Percentiles rank a stretch among this genome's conserved stretches.
phyloP scores from a whole-genome alignment of 139 green algal genomes.

The Nannochloris sp. region DNA sequence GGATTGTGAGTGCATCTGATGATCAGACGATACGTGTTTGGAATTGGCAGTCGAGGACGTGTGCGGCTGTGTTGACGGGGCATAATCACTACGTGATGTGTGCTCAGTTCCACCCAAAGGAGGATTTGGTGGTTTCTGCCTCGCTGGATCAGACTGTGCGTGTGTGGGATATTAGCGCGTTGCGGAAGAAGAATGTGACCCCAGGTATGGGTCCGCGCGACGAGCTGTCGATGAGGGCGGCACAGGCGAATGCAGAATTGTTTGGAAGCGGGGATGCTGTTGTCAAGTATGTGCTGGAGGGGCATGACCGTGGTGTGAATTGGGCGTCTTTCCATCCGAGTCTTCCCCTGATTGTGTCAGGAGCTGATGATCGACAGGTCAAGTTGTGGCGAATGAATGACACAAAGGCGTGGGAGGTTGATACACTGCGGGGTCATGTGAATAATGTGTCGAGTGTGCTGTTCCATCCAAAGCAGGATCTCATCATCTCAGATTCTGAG shows the following conservation, averaged over 20 bases:
- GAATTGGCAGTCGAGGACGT: constrained; percentile 97
- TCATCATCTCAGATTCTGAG: constrained; percentile 97
- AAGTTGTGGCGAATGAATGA: constrained; percentile 99
- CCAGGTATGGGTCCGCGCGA: constrained; percentile 20
- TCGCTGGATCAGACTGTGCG: constrained; percentile 94
- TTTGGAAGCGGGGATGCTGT: constrained; percentile 95
- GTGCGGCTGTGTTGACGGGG: constrained; percentile 94
- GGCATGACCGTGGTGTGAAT: constrained; percentile 98
- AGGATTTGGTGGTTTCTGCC: constrained; percentile 76
- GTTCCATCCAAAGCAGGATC: constrained; percentile 96
- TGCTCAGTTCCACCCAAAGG: constrained; percentile 93
- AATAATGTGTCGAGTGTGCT: constrained; percentile 99
- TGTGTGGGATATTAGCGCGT: constrained; percentile 95
- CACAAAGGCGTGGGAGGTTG: constrained; percentile 99
- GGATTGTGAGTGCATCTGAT: constrained; percentile 93
- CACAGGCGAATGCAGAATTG: constrained; percentile 89
- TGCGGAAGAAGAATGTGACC: constrained; percentile 90
- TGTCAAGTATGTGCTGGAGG: constrained; percentile 99
- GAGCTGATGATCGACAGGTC: constrained; percentile 97
- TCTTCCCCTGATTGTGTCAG: constrained; percentile 95
- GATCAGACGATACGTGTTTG: constrained; percentile 99
- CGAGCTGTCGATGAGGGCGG: constrained; percentile 73
- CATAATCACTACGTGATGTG: constrained; percentile 99
- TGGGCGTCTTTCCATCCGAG: constrained; percentile 97
- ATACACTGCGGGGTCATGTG: constrained; percentile 97